phyloP scores from a whole-genome alignment of 1,284 basidiomycete species.

The Microbotryum intermedium region DNA sequence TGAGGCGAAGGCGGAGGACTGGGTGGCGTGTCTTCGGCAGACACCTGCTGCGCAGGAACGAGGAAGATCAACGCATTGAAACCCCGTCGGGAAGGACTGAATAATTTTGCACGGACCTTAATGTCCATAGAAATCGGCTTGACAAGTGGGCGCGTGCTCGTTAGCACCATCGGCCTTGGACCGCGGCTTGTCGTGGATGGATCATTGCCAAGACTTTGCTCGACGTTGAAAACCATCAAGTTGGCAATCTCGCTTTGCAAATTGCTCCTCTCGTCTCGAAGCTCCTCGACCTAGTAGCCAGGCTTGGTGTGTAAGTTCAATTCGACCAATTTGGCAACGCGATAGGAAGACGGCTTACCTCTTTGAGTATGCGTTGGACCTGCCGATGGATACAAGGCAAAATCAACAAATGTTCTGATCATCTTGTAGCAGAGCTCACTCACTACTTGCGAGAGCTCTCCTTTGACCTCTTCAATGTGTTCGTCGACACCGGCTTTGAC shows the following conservation, averaged over 20 bases:
- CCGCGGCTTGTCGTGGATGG: too few species aligned
- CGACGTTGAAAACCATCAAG: conserved; percentile 9
- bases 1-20: too few species aligned
- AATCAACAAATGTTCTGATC: background rate
- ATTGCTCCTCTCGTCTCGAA: conserved; percentile 25
- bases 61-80: too few species aligned
- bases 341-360: background rate
- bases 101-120: too few species aligned
- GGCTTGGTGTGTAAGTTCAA: too few species aligned
- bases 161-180: too few species aligned
- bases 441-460: conserved; percentile 22
- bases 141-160: too few species aligned
- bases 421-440: background rate
- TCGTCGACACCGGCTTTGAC: conserved; percentile 23
- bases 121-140: too few species aligned
- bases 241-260: conserved; percentile 25
- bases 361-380: conserved; percentile 29
- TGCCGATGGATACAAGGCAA: background rate
- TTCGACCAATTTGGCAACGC: background rate
- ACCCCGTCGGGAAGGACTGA: too few species aligned
- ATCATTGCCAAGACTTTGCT: too few species aligned
- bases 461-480: conserved; percentile 23
- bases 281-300: conserved; percentile 14
- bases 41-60: too few species aligned
- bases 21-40: too few species aligned